Evolutionary conservation across 23 red algal species (phyloP), one percentile per base, ranked within the genome.

Genomic region (Gracilariopsis chorda): DNA sequence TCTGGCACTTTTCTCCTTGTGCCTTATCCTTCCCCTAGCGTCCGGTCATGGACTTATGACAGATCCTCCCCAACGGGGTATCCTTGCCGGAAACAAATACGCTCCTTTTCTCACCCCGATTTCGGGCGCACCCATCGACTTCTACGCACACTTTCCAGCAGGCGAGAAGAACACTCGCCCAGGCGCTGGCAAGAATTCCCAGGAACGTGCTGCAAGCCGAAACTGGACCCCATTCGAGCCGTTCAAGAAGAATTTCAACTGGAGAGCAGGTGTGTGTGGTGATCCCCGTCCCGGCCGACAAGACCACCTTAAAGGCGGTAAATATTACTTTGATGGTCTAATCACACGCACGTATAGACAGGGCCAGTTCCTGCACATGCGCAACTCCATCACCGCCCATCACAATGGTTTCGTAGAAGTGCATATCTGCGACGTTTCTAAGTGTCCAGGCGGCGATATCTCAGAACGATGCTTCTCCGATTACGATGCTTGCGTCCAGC

Each of bases 401-500:
- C 88, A 92, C 60, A 74, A 74, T 34, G 88, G 88, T 35, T 92
- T 44, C 58, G 51, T 92, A 8, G 88, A 83, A 39, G 40, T 92
- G 37, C 63, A 83, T 47, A 59, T 92, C 19, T 92, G 88, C 56
- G 77, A 92, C 63, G 75, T 92, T 9, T 34, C 51, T 56, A 70
- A 46, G 58, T 92, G 88, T 34, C 80, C 80, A 3, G 77, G 56
- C 77, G 88, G 58, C 77, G 88, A 92, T n/a, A 92, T 92, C 40
- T 83, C 77, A 3, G 40, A 34, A 3, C 12, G 21, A 11, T 92
- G 88, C 63, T 92, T 92, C 72, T 20, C 62, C 17, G 9, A 13
- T n/a, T 27, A 60, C 28, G 23, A 60, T 30, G 47, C 59, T 37
- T 88, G 84, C 35, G 41, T 58, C 65, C 67, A 61, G 45, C 51